Conservation (phyloP, 2,329 filamentous ascomycete genomes). For the Aspergillus sp. region DNA sequence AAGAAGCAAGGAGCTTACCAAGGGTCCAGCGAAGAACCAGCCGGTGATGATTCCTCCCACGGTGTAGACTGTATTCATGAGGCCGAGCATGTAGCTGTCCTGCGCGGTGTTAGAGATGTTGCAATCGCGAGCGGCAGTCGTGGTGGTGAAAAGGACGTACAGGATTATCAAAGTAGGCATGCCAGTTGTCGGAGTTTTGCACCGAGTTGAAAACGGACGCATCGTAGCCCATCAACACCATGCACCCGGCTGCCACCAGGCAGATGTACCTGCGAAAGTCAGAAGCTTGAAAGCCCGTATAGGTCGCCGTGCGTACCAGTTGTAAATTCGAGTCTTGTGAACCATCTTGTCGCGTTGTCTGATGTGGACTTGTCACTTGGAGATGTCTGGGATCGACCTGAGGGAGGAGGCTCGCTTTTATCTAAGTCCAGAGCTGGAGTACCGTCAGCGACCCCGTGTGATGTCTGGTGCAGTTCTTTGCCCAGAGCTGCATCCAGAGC, state of each 20-base stretch:
- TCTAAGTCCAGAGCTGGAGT: background rate
- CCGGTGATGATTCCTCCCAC: conserved; percentile 72
- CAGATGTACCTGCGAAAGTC: conserved; percentile 62
- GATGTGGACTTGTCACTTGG: background rate
- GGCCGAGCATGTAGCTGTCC: conserved; percentile 53
- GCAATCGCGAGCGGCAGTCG: background rate
- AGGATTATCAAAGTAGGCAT: conserved; percentile 62
- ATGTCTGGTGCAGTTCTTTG: background rate
- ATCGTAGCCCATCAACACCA: conserved; percentile 77
- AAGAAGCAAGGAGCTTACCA: conserved; percentile 25
- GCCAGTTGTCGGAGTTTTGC: conserved; percentile 70
- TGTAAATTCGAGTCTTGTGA: conserved; percentile 3
- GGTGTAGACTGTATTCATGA: conserved; percentile 71
- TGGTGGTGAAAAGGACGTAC: background rate
- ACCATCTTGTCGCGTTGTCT: conserved; percentile 4
- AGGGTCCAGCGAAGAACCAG: conserved; percentile 70
- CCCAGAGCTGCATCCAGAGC: too few species aligned
- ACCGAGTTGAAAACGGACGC: conserved; percentile 74
- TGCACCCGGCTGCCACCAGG: conserved; percentile 71
- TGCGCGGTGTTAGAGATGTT: background rate
- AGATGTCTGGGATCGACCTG: background rate
- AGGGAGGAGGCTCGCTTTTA: background rate
- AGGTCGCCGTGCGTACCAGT: background rate
- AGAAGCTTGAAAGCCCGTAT: background rate
- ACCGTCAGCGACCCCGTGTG: background rate